Conservation (phyloP, 2,329 filamentous ascomycete species). For the Clarireedia homoeocarpa region DNA sequence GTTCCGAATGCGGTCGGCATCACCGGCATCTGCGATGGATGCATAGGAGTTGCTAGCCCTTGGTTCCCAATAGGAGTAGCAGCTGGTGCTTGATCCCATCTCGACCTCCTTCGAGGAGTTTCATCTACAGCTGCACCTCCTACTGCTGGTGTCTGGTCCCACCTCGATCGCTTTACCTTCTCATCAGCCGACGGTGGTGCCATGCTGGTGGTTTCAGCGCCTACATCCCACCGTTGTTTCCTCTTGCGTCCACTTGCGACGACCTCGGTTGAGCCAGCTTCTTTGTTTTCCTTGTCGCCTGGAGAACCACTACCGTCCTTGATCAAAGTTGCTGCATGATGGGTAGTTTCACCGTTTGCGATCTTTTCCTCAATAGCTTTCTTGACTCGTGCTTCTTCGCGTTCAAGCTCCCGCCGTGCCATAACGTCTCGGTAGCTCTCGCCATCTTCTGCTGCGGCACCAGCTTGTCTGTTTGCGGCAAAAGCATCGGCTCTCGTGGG, state of each 20-base stretch:
- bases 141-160: constrained; percentile 73
- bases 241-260: constrained; percentile 63
- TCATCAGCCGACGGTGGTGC: constrained; percentile 40
- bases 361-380: constrained; percentile 68
- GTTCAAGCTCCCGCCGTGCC: constrained; percentile 81
- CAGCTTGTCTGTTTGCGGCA: constrained; percentile 63
- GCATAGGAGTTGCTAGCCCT: constrained; percentile 72
- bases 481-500: constrained; percentile 83
- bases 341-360: constrained; percentile 48
- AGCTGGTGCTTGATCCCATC: constrained; percentile 87
- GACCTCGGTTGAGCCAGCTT: constrained; percentile 59
- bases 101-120: constrained; percentile 65
- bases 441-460: constrained; percentile 55
- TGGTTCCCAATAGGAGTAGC: constrained; percentile 67
- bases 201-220: constrained; percentile 46
- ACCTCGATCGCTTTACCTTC: constrained; percentile 65
- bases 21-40: constrained; percentile 54
- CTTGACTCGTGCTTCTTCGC: constrained; percentile 83
- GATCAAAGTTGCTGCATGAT: constrained; percentile 64
- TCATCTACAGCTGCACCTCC: constrained; percentile 44
- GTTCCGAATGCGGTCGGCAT: constrained; percentile 64
- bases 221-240: constrained; percentile 92
- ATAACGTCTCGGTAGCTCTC: constrained; percentile 85
- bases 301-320: constrained; percentile 47
- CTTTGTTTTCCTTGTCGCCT: constrained; percentile 62